These are phyloP conservation scores for Leucocoprinus sp. DNA, from an alignment of 768 basidiomycete species.

Conservation along the genomic window DNA sequence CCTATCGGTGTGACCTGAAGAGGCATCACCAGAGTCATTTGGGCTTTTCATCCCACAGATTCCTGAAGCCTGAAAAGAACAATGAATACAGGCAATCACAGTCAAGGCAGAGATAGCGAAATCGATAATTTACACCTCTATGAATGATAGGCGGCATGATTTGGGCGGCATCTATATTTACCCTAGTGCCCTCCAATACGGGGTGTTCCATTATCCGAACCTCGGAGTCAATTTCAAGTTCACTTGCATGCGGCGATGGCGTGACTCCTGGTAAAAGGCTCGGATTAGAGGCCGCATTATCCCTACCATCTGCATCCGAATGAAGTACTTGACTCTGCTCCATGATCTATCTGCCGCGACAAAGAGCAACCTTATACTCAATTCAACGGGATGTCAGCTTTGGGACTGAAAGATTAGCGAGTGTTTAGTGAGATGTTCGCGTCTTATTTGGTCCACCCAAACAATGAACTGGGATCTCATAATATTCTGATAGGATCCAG, in stretches of 20 bases:
- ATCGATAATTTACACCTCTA: constrained; percentile 6
- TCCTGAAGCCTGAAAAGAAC: not conserved
- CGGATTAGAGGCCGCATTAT: not conserved
- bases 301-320: not conserved
- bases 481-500: too few relatives aligned
- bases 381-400: not conserved
- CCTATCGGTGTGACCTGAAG: not conserved
- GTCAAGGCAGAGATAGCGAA: not conserved
- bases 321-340: constrained; percentile 1
- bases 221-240: not conserved
- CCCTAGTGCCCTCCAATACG: not conserved
- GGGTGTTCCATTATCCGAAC: not conserved
- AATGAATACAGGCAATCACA: not conserved
- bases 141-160: not conserved
- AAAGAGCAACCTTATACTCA: not conserved
- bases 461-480: not conserved
- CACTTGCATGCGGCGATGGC: not conserved
- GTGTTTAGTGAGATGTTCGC: not conserved
- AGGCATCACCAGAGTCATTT: not conserved
- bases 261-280: not conserved
- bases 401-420: not conserved
- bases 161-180: not conserved
- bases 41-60: not conserved
- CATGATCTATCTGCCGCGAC: not conserved
- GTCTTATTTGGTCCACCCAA: constrained; percentile 2